Evolutionary conservation across 2,329 filamentous ascomycete genomes (phyloP).

Genomic region (Neonectria hederae): DNA sequence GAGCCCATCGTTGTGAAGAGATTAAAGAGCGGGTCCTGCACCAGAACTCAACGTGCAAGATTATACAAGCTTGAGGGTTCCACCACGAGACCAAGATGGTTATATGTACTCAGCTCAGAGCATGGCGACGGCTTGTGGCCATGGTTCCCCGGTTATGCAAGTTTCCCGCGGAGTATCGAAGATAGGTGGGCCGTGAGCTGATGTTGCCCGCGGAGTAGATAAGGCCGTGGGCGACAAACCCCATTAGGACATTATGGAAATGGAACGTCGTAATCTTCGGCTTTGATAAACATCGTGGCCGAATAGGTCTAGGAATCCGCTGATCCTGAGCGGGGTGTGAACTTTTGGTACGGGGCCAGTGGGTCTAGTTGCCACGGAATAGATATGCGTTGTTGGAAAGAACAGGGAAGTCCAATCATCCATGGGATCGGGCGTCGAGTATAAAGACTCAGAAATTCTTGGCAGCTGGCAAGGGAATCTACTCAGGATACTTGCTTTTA

Average conservation of each 20-base stretch:
- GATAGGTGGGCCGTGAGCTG: background rate
- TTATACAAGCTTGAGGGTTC: background rate
- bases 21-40: background rate
- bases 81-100: background rate
- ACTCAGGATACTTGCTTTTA: background rate
- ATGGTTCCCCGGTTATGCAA: background rate
- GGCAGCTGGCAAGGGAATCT: background rate
- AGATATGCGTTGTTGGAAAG: background rate
- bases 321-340: background rate
- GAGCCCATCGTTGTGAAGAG: background rate
- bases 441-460: background rate
- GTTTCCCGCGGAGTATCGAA: background rate
- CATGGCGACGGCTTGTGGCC: too few species aligned
- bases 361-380: background rate
- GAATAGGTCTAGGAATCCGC: background rate
- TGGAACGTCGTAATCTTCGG: background rate
- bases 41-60: background rate
- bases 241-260: background rate
- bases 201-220: conserved; percentile 2
- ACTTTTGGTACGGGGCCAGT: background rate
- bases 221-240: background rate
- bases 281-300: background rate
- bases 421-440: background rate
- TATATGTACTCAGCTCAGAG: background rate
- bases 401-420: background rate